A percentile compares a stretch with the other conserved stretches of the same genome.
These are phyloP conservation scores for Symbiodinium natans DNA, from an alignment of 73 alveolate species.

Conservation along the genomic window DNA sequence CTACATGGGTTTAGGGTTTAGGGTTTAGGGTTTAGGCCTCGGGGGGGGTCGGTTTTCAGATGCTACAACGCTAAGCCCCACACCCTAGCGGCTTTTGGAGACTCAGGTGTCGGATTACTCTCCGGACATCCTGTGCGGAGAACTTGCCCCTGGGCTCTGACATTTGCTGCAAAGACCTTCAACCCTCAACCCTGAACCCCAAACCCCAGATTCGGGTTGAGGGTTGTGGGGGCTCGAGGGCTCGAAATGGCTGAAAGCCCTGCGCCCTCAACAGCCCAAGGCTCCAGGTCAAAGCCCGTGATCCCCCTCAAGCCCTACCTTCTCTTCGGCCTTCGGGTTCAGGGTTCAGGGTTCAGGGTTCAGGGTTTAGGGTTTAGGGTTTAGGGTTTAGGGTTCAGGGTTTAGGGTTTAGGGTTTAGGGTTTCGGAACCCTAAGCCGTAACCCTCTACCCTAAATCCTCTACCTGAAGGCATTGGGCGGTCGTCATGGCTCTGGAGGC, in stretches of 20 bases:
- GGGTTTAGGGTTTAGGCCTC: not conserved
- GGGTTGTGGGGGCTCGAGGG: not conserved
- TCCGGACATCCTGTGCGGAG: not conserved
- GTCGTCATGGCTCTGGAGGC: slow-evolving; percentile 16
- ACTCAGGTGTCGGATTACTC: not conserved
- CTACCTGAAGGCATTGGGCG: not conserved
- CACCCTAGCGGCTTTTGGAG: not conserved
- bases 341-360: not conserved
- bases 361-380: not conserved
- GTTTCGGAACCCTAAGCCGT: not conserved
- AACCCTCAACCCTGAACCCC: too few relatives aligned
- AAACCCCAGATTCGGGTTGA: not conserved
- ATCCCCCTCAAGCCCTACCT: too few relatives aligned
- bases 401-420: not conserved
- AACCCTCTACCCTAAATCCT: not conserved
- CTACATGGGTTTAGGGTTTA: not conserved
- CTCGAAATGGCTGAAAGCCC: too few relatives aligned
- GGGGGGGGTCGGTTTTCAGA: not conserved
- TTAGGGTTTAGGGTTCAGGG: not conserved
- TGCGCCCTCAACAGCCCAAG: too few relatives aligned
- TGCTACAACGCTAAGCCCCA: not conserved
- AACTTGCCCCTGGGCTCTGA: not conserved
- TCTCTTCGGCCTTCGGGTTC: not conserved
- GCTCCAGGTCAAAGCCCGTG: too few relatives aligned
- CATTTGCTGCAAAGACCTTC: too few relatives aligned